phyloP scores from a whole-genome alignment of 345 rosid genomes.

The Euphorbia peplus region DNA sequence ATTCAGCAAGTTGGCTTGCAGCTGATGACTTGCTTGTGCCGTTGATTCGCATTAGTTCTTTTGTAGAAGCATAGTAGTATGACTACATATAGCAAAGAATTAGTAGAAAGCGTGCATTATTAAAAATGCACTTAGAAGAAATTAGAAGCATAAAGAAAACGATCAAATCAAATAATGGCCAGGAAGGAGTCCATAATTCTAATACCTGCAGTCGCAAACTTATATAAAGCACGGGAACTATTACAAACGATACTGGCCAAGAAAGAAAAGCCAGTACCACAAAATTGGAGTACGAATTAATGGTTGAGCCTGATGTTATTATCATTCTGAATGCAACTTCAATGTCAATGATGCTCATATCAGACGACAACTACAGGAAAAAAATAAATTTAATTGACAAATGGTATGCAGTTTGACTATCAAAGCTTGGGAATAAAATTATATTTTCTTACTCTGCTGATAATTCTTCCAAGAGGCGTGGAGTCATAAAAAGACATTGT shows the following conservation, averaged over 20 bases:
- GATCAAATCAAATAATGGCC: too few species aligned
- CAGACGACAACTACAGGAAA: slow-evolving; percentile 51
- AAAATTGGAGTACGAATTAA: slow-evolving; percentile 38
- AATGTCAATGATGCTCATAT: slow-evolving; percentile 40
- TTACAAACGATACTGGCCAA: slow-evolving; percentile 48
- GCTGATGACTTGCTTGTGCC: slow-evolving; percentile 29
- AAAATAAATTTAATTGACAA: not conserved
- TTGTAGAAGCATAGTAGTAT: slow-evolving; percentile 26
- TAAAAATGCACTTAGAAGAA: too few species aligned
- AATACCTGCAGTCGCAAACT: slow-evolving; percentile 40
- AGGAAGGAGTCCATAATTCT: too few species aligned
- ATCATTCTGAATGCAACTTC: slow-evolving; percentile 36
- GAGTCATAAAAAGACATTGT: slow-evolving; percentile 52
- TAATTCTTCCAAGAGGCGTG: slow-evolving; percentile 53
- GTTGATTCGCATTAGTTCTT: slow-evolving; percentile 33
- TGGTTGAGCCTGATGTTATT: slow-evolving; percentile 31
- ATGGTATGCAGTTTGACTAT: not conserved
- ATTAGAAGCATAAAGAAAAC: too few species aligned
- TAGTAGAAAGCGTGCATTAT: too few species aligned
- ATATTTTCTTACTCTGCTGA: slow-evolving; percentile 42
- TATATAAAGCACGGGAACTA: slow-evolving; percentile 46
- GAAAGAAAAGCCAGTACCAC: slow-evolving; percentile 40
- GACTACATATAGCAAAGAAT: slow-evolving; percentile 12
- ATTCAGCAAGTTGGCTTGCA: slow-evolving; percentile 29
- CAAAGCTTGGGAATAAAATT: slow-evolving; percentile 1